Conservation (phyloP, 345 rosid species). For the Eutrema yunnanense region DNA sequence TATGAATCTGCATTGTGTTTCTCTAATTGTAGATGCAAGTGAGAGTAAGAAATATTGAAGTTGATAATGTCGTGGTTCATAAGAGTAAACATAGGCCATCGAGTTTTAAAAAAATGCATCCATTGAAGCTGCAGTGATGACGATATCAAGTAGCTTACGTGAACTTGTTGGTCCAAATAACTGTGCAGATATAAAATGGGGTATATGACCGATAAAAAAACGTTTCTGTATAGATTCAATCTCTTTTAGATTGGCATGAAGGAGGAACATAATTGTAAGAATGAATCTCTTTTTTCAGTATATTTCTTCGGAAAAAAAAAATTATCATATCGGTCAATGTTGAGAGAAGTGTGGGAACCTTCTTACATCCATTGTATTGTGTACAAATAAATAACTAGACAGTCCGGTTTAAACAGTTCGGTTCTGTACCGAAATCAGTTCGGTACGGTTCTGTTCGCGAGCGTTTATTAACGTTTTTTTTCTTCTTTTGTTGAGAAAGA, state of each 20-base stretch:
- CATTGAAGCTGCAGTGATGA: constrained; percentile 85
- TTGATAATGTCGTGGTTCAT: neutral
- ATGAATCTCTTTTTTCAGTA: neutral
- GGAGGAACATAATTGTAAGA: neutral
- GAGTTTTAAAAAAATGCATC: constrained; percentile 51
- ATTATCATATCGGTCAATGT: no score
- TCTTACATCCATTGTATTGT: no score
- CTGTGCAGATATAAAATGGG: constrained; percentile 62
- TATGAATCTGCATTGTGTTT: neutral
- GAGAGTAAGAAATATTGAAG: neutral
- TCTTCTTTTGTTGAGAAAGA: no score
- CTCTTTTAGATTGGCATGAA: neutral
- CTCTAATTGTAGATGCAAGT: neutral
- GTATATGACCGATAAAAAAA: neutral
- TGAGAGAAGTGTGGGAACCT: no score
- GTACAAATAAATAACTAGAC: no score
- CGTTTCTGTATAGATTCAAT: constrained; percentile 3
- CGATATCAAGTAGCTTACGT: constrained; percentile 73
- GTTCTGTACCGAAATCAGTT: no score
- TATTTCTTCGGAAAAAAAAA: no score
- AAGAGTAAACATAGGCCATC: neutral
- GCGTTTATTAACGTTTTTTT: no score
- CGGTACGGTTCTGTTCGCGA: no score
- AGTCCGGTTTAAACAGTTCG: no score
- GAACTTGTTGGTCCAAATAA: constrained; percentile 71